Evolutionary conservation across 2,329 filamentous ascomycete species (phyloP), one percentile per base, ranked within the genome.

Genomic region (Coniochaeta sp.): DNA sequence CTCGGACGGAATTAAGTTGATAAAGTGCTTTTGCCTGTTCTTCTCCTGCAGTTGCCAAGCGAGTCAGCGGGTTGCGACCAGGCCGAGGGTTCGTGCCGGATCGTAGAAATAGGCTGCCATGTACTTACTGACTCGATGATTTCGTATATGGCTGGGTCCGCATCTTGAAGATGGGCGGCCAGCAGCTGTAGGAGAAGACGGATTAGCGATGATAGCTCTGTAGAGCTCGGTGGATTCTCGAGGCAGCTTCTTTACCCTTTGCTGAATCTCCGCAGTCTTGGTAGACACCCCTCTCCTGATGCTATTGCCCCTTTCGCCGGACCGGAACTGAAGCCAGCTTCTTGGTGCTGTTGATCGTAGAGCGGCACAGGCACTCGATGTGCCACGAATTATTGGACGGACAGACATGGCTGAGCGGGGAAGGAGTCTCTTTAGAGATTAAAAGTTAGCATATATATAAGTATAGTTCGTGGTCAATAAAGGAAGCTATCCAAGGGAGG

Each of bases 1-100:
- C 77, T 96, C 92, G 7, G 92, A 96, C 22, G 92, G 92, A 66
- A 96, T 96, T 61, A 96, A 82, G 76, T 98, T 98, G 79, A 99
- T 96, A 71, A 97, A 99, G 75, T 98, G 92, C 77, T 96, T 96
- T 76, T 99, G 95, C 67, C 95, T 86, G 67, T 84, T 84, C 85
- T 98, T 98, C 81, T 99, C 95, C 91, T 96, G 61, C 62, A 62
- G n/a, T 44, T 42, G 34, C 16, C 24, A 32, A 44, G 34, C 34
- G 12, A 12, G n/a, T 52, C 30, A 52, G 28, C 16, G 26, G n/a
- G 38, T n/a, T 30, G 34, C 34, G 30, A 32, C 14, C n/a, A n/a
- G 10, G 3, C 12, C 5, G 9, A 4, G 22, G 8, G 8, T 4
- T 36, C 14, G 16, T 9, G n/a, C 16, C 42, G 24, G 42, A 5